Base-by-base conservation (phyloP, 768 basidiomycete genomes). In the Suillus hirtellus region DNA sequence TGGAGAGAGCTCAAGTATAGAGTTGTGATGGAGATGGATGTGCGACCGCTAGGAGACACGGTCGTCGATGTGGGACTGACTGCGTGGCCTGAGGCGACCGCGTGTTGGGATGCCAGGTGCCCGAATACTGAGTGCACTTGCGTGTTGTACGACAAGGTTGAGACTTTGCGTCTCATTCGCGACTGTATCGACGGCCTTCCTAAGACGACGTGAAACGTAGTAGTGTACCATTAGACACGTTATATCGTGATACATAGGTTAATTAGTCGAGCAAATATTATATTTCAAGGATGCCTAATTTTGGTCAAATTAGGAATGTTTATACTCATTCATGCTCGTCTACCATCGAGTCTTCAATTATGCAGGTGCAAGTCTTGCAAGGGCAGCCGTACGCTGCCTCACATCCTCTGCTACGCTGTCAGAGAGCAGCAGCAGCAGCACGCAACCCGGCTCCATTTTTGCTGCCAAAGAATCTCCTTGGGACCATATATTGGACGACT, bases 1-100 rank as follows among this genome's bases (percentile, higher is more conserved):
- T 88, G 88, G 88, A 78, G 85, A 67, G 85, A 87, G 70, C 78
- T 89, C 61, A 89, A 88, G 69, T 79, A 83, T 67, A 80, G 74
- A 54, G 82, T 88, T 60, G 69, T 84, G 4, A 66, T 77, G 58
- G 87, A 88, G 77, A 82, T 89, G 75, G 88, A 89, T 64, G 65
- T 68, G 9, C 80, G 86, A 10, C 85, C 88, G 4, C 73, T 82
- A 17, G 88, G 87, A 5, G 88, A 89, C 67, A 85, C 85, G 8
- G 76, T 89, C 43, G 50, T 80, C 63, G 75, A 80, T 10, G 59
- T 63, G 11, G 87, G 87, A 2, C 70, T 89, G 58, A 68, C 69
- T 17, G 79, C 81, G 40, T 89, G 87, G 87, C 73, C 79, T 0
- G 84, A 86, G 66, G 84, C 88, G n/a, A 75, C 76, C 65, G 79